Evolutionary conservation across 371 early-diverging fungal species (phyloP), one percentile per base, ranked within the genome.

Genomic region (Parasitella parasitica): DNA sequence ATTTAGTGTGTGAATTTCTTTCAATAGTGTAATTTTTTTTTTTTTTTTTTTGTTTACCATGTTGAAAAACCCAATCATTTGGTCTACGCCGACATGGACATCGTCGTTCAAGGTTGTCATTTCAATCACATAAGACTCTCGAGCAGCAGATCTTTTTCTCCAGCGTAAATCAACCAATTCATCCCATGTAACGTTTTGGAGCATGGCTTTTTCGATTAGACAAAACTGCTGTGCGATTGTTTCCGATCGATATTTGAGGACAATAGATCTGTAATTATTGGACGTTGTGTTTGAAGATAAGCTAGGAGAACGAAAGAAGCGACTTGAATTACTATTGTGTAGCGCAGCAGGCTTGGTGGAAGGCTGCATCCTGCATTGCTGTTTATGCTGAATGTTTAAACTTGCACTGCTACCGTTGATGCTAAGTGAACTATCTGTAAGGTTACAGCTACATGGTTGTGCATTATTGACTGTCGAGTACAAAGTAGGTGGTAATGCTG

Each of bases 111-210:
- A 8, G 27, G 27, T 41, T 56, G 38, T 66, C 50, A 64, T 38
- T 26, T 43, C 37, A 15, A 63, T 55, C 1, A 62, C 43, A 28
- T 48, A 57, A 0, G 49, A 59, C 22, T 48, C 48, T n/a, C 59
- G 20, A 27, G 58, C 49, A 0, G 64, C 52, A 18, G 66, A 68
- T 39, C 61, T 34, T 11, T 77, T 77, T 53, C 66, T 65, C 78
- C 85, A 72, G 26, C 85, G 70, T 20, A 84, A 51, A 58, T 86
- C 86, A 8, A 79, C 66, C 16, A 86, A 59, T 54, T 86, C 86
- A 58, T 81, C 76, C 86, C 86, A 86, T 24, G 76, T 74, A 1
- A 86, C 75, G 20, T 76, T 71, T 38, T 81, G 78, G 6, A 86
- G 61, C 67, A 86, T 82, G 8, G 67, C 65, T 43, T 78, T 73